Conservation (phyloP, 108 stramenopile genomes). For the Fragilariopsis cylindrus region DNA sequence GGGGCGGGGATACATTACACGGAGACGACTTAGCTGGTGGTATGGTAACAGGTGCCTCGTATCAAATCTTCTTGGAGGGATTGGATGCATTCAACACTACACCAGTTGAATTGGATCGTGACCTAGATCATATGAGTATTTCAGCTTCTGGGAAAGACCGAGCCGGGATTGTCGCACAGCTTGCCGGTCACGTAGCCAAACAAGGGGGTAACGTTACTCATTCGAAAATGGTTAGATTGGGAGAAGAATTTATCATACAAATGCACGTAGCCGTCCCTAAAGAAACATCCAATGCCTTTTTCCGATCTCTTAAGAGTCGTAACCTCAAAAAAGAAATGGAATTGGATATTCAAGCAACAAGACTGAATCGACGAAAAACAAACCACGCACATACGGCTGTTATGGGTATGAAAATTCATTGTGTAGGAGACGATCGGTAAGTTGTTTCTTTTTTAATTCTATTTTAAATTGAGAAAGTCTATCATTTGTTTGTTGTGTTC, state of each 20-base stretch:
- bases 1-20: slow-evolving; percentile 79
- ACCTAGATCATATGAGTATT: slow-evolving; percentile 66
- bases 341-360: slow-evolving; percentile 61
- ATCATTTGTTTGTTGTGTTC: too few relatives aligned
- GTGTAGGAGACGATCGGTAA: slow-evolving; percentile 80
- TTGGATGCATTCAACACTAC: slow-evolving; percentile 65
- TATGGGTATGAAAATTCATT: slow-evolving; percentile 73
- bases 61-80: slow-evolving; percentile 66
- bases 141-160: slow-evolving; percentile 75
- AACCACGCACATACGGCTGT: slow-evolving; percentile 45
- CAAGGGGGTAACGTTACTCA: slow-evolving; percentile 83
- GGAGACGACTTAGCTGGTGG: slow-evolving; percentile 72
- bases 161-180: slow-evolving; percentile 65
- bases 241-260: slow-evolving; percentile 79
- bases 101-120: slow-evolving; percentile 69
- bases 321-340: slow-evolving; percentile 40
- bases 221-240: slow-evolving; percentile 81
- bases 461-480: too few relatives aligned
- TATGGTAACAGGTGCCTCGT: slow-evolving; percentile 67
- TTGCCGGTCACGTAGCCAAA: slow-evolving; percentile 62
- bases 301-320: slow-evolving; percentile 30
- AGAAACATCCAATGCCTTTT: slow-evolving; percentile 36
- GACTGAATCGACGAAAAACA: slow-evolving; percentile 51
- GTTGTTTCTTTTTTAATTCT: neutral
- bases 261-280: slow-evolving; percentile 82